Base-by-base conservation (phyloP, 768 basidiomycete species). In the Rhodosporidiobolus sp. region DNA sequence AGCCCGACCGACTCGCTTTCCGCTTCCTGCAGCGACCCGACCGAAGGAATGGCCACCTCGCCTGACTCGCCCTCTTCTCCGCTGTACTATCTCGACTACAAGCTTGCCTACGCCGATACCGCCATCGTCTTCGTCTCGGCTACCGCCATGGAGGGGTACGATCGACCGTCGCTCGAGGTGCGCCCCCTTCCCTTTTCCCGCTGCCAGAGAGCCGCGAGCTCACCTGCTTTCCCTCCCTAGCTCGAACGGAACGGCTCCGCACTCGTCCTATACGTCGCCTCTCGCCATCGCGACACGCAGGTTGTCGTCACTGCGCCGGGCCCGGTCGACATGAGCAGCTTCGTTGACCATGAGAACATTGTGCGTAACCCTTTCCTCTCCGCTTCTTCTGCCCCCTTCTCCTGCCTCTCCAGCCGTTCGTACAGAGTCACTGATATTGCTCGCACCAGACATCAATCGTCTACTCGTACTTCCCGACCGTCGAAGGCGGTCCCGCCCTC, bases 401-500 rank as follows among this genome's bases (percentile, higher is more conserved):
- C n/a, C n/a, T n/a, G n/a, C n/a, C n/a, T n/a, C n/a, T n/a, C n/a
- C n/a, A n/a, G n/a, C n/a, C n/a, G n/a, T n/a, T n/a, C n/a, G n/a
- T n/a, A n/a, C n/a, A n/a, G n/a, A n/a, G n/a, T n/a, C n/a, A n/a
- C n/a, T n/a, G n/a, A n/a, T n/a, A n/a, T n/a, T n/a, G n/a, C n/a
- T n/a, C n/a, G n/a, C n/a, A n/a, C n/a, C n/a, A n/a, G n/a, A n/a
- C n/a, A n/a, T n/a, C 60, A 24, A 32, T 76, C 62, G 28, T 66
- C 11, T 46, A 50, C 30, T n/a, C 45, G 28, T 67, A 70, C 64
- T 67, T 63, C 64, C 34, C 72, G 49, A 76, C 86, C 2, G 86
- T 87, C 73, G 86, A 86, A 75, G 80, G 84, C 28, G 87, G 87
- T 19, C 84, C 85, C 68, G 86, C 85, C 26, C 79, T 88, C 14